Base-by-base conservation (phyloP, 2,329 filamentous ascomycete species). In the Cytospora chrysosperma region DNA sequence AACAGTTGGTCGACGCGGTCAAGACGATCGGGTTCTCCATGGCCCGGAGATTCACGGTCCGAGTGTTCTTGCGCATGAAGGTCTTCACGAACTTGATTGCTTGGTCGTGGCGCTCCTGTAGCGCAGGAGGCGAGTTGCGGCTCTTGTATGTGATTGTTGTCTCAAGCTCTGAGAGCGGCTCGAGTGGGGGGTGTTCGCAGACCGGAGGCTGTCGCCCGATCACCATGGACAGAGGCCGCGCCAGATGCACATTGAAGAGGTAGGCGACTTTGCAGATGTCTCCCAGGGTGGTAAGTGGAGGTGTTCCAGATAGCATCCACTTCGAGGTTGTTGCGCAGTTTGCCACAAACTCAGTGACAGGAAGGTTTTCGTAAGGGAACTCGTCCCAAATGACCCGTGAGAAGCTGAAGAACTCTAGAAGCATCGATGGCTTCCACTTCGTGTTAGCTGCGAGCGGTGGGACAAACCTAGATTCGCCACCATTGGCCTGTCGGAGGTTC, bases 41-140 rank as follows among this genome's bases (percentile, higher is more conserved):
- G 1, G 69, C 54, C 2, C 67, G 59, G 3, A 70, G 52, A 3
- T 68, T 53, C 8, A 65, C 58, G 28, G 75, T 70, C 8, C 76
- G 68, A 1, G 68, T 65, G 63, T 79, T 88, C 17, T 74, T 70
- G 5, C 86, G 78, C 59, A 82, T 81, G 70, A 86, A 88, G 58
- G 82, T 79, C 72, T 85, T 85, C 65, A 89, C 75, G 30, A 88
- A 75, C 15, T 77, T 76, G 68, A 87, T 82, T 49, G 81, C 76
- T 27, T 77, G 74, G 8, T 67, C 49, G 30, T 79, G 75, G 1
- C 78, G 71, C 15, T 78, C 73, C 1, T 65, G 53, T 1, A 76
- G 73, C 32, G 75, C 70, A 12, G 71, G 65, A 12, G 74, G 71
- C 1, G 78, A 76, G 32, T 73, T 72, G 4, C 76, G 60, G 9